Evolutionary conservation across 306 rosid species (phyloP).

Genomic region (Rosa persica): DNA sequence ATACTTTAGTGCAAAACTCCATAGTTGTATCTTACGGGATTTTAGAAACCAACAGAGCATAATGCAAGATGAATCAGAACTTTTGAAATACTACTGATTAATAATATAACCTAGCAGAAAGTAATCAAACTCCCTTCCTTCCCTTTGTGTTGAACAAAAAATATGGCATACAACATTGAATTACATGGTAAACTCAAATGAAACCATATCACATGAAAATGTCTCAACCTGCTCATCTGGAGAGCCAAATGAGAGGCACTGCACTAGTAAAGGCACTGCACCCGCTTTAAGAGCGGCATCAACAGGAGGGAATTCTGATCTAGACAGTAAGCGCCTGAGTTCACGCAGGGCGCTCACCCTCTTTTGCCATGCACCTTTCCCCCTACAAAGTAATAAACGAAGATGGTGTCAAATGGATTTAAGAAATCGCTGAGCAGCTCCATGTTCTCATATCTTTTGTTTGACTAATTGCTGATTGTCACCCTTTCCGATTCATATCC

Average conservation of each 20-base stretch:
- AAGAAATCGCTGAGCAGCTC: background rate
- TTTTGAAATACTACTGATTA: background rate
- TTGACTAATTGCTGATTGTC: background rate
- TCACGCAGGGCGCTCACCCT: constrained; percentile 76
- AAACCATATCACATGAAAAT: constrained; percentile 11
- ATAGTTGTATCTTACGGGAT: background rate
- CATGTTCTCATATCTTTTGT: background rate
- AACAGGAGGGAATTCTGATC: constrained; percentile 87
- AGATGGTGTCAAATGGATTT: background rate
- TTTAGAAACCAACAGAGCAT: constrained; percentile 22
- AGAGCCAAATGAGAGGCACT: constrained; percentile 92
- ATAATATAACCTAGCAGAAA: background rate
- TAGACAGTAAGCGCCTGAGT: constrained; percentile 75
- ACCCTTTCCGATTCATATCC: background rate
- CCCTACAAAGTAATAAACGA: constrained; percentile 59
- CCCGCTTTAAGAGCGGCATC: constrained; percentile 86
- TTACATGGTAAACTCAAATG: background rate
- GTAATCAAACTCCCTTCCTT: background rate
- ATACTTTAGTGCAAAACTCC: constrained; percentile 13
- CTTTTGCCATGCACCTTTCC: constrained; percentile 83
- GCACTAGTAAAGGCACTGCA: constrained; percentile 68
- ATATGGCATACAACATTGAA: background rate
- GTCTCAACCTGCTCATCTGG: constrained; percentile 86
- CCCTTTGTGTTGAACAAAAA: background rate
- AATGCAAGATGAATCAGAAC: background rate